Evolutionary conservation across 1,139 yeast species (phyloP), one percentile per base, ranked within the genome.

Genomic region (Debaryomycetaceae sp.): DNA sequence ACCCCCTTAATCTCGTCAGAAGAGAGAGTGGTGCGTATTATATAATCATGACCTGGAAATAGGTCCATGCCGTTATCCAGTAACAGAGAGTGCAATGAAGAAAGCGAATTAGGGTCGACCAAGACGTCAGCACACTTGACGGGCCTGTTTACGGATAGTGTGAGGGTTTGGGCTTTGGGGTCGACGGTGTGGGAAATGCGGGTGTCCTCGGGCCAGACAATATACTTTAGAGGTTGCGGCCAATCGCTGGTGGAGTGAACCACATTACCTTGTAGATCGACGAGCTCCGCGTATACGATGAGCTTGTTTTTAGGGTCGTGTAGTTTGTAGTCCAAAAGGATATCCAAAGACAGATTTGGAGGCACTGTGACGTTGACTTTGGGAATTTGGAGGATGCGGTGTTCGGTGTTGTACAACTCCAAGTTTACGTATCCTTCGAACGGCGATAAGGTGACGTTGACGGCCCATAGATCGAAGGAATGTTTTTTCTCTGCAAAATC

Each of bases 211-310:
- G 60, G 58, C 48, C 70, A 61, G 31, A 56, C 52, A 30, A 70
- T 52, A 45, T 69, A 63, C 48, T 75, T 75, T 44, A 76, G 56
- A 11, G 81, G 81, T 49, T 76, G 79, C 3, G 81, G 80, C 80
- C 81, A 75, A 46, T 73, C 78, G 9, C 63, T 59, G 6, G 69
- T 65, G 38, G 65, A 51, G 7, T 70, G 62, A 15, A 70, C 40
- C 6, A 58, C 45, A 5, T 44, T 24, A 6, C 52, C 54, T 8
- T 50, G 35, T 15, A 38, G 36, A 17, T 37, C 33, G 17, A 28
- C 16, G 18, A 40, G 35, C 11, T 30, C 11, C 16, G 34, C 41
- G 11, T 31, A 37, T 3, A 53, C 49, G 7, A 55, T 55, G 13
- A 42, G 33, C 3, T 52, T 50, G 19, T 51, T 44, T 11, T 55